phyloP scores from a whole-genome alignment of 1,284 basidiomycete species.

The Coniophora puteana region DNA sequence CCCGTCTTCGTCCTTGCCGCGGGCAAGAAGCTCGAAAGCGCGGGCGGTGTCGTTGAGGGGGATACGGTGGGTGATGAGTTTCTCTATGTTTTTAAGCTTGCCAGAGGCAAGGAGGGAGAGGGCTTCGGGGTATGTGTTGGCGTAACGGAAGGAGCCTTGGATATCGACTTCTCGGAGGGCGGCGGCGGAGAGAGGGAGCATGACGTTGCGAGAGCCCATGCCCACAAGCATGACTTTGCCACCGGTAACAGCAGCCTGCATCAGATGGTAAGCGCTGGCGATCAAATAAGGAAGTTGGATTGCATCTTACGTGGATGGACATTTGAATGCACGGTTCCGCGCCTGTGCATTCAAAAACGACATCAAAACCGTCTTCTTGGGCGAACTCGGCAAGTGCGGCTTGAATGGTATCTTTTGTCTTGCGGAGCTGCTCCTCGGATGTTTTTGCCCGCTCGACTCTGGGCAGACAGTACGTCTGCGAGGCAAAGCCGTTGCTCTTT shows the following conservation, averaged over 20 bases:
- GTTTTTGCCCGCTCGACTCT: slow-evolving; percentile 41
- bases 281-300: slow-evolving; percentile 12
- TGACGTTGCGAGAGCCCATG: slow-evolving; percentile 87
- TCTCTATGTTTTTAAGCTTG: slow-evolving; percentile 60
- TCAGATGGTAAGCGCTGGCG: slow-evolving; percentile 11
- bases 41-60: slow-evolving; percentile 58
- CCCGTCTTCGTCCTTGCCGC: slow-evolving; percentile 75
- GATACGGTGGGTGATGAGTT: slow-evolving; percentile 82
- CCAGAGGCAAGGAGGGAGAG: slow-evolving; percentile 71
- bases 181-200: slow-evolving; percentile 80
- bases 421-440: slow-evolving; percentile 62
- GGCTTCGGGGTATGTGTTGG: slow-evolving; percentile 86
- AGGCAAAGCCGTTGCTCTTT: slow-evolving; percentile 69
- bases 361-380: slow-evolving; percentile 80
- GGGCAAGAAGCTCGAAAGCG: slow-evolving; percentile 78
- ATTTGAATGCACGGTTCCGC: slow-evolving; percentile 89
- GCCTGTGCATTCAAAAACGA: slow-evolving; percentile 94
- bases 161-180: slow-evolving; percentile 91
- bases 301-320: slow-evolving; percentile 71
- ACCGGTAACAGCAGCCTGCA: slow-evolving; percentile 75
- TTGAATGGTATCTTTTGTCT: slow-evolving; percentile 58
- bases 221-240: slow-evolving; percentile 92
- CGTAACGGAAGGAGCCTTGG: slow-evolving; percentile 87
- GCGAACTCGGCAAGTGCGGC: slow-evolving; percentile 55
- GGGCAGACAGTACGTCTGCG: slow-evolving; percentile 68